These are phyloP conservation scores for Cryomyces minteri DNA, from an alignment of 495 filamentous ascomycete species.

Conservation along the genomic window DNA sequence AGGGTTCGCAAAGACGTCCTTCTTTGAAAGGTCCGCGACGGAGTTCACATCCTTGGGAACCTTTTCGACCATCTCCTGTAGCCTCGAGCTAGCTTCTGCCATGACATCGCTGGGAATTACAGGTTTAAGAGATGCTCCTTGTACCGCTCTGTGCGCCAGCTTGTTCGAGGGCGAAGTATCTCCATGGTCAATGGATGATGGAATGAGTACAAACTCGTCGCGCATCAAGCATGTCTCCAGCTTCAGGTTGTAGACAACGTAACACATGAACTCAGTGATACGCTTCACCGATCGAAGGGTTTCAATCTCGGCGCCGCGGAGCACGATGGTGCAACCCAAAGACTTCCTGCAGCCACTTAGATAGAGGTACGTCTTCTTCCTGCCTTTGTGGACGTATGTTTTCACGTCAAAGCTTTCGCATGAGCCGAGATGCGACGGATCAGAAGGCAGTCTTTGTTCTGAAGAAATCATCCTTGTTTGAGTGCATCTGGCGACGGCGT, in stretches of 20 bases:
- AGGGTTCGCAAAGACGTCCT: too few relatives aligned
- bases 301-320: constrained; percentile 60
- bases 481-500: constrained; percentile 80
- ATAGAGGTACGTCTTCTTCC: constrained; percentile 90
- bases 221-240: constrained; percentile 92
- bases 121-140: neutral
- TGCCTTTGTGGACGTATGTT: constrained; percentile 67
- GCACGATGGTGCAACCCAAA: constrained; percentile 87
- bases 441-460: constrained; percentile 78
- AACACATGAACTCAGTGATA: constrained; percentile 97
- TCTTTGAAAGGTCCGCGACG: too few relatives aligned
- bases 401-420: constrained; percentile 85
- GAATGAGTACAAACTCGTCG: constrained; percentile 83
- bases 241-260: constrained; percentile 94
- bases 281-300: constrained; percentile 65
- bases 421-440: constrained; percentile 58
- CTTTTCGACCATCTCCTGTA: too few relatives aligned
- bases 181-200: constrained; percentile 34
- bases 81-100: neutral
- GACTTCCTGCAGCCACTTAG: constrained; percentile 83
- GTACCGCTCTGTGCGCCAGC: constrained; percentile 1
- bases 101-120: neutral
- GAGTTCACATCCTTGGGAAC: too few relatives aligned
- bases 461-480: constrained; percentile 87
- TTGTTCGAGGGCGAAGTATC: constrained; percentile 4